These are phyloP conservation scores for Mesembryanthemum crystallinum DNA, from an alignment of 148 eudicot genomes.

Conservation along the genomic window DNA sequence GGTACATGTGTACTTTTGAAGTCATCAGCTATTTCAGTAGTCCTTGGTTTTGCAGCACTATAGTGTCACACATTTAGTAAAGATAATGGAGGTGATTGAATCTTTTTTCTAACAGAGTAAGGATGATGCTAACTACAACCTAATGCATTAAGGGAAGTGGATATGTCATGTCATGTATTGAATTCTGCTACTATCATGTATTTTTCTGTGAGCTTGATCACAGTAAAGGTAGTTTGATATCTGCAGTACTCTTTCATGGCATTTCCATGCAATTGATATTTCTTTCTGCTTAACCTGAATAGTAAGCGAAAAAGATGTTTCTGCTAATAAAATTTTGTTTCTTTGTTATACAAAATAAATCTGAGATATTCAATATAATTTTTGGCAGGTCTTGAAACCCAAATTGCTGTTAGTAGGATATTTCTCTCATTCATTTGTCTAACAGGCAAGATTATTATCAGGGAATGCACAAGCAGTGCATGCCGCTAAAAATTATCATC, in stretches of 20 bases:
- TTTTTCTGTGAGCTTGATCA: background rate
- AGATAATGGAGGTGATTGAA: background rate
- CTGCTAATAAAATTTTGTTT: too few relatives aligned
- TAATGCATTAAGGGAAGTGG: background rate
- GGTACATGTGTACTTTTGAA: background rate
- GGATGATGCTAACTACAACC: background rate
- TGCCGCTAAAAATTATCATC: background rate
- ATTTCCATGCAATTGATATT: too few relatives aligned
- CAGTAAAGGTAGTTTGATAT: background rate
- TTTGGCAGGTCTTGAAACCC: too few relatives aligned
- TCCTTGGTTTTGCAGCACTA: background rate
- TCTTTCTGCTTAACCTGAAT: too few relatives aligned
- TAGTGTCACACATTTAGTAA: background rate
- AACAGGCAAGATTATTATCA: background rate
- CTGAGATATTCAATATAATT: too few relatives aligned
- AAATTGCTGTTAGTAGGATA: too few relatives aligned
- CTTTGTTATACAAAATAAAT: too few relatives aligned
- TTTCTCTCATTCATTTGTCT: background rate
- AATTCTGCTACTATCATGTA: background rate
- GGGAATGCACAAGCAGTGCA: background rate
- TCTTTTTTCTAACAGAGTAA: background rate
- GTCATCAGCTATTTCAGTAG: background rate
- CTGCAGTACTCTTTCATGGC: background rate
- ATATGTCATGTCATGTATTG: background rate
- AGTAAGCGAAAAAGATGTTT: too few relatives aligned